phyloP scores from a whole-genome alignment of 2,329 filamentous ascomycete genomes.

The Colletotrichum sp. region DNA sequence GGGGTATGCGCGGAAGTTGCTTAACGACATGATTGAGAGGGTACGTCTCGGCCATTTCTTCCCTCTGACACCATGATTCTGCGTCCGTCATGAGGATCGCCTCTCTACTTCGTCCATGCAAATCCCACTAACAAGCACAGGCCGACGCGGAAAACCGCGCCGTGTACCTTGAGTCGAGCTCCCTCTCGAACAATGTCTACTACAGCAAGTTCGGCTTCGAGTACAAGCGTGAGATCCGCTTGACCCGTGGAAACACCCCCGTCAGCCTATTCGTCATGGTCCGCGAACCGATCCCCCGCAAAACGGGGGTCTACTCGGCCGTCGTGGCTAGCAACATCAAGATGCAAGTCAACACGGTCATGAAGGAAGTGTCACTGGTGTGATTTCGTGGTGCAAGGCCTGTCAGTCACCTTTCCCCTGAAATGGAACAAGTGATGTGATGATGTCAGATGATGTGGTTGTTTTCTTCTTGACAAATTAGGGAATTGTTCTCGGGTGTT shows the following conservation, averaged over 20 bases:
- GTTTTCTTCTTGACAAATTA: background rate
- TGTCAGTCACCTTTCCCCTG: slow-evolving; percentile 1
- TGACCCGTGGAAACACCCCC: slow-evolving; percentile 62
- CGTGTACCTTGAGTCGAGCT: slow-evolving; percentile 82
- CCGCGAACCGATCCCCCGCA: slow-evolving; percentile 63
- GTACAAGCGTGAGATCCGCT: slow-evolving; percentile 64
- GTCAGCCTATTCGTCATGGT: slow-evolving; percentile 83
- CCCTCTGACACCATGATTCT: background rate
- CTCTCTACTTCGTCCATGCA: background rate
- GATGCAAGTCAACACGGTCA: slow-evolving; percentile 31
- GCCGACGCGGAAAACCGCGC: slow-evolving; percentile 72
- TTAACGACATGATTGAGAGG: slow-evolving; percentile 70
- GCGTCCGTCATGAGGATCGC: background rate
- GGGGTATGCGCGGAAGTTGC: slow-evolving; percentile 74
- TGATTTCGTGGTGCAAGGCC: background rate
- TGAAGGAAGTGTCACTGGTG: slow-evolving; percentile 23
- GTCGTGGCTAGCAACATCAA: slow-evolving; percentile 36
- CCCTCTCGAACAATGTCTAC: slow-evolving; percentile 69
- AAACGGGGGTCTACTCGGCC: slow-evolving; percentile 29
- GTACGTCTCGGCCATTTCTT: slow-evolving; percentile 44
- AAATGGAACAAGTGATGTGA: background rate
- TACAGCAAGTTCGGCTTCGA: slow-evolving; percentile 80
- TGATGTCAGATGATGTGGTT: background rate
- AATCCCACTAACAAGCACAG: slow-evolving; percentile 33
- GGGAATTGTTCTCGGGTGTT: background rate